A percentile compares a stretch with the other conserved stretches of the same genome.
Conservation (phyloP, 192 early-diverging fungal species). For the Coemansia sp. region DNA sequence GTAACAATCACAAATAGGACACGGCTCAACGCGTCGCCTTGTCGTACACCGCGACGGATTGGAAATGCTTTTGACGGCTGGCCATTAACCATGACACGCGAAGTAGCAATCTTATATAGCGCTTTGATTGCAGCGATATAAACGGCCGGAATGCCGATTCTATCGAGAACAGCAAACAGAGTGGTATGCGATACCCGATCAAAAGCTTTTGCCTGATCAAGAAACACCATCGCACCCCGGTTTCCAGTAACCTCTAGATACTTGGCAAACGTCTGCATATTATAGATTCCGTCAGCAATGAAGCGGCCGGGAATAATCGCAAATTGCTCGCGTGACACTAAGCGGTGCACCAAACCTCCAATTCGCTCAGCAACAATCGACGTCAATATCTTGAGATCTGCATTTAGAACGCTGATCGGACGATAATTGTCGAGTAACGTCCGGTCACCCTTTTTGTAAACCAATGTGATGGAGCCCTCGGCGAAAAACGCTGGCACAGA, state of each 20-base stretch:
- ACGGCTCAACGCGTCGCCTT: conserved; percentile 10
- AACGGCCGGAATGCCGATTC: not conserved
- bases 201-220: conserved; percentile 19
- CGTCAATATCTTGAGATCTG: not conserved
- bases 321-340: conserved; percentile 6
- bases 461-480: conserved; percentile 7
- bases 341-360: not conserved
- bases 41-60: conserved; percentile 1
- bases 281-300: conserved; percentile 17
- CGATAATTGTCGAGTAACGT: not conserved
- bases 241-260: not conserved
- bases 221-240: conserved; percentile 11
- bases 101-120: conserved; percentile 5
- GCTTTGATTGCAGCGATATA: conserved; percentile 7
- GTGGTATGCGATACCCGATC: conserved; percentile 15
- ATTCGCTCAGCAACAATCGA: not conserved
- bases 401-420: not conserved
- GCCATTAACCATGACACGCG: conserved; percentile 9
- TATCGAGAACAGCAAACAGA: conserved; percentile 10
- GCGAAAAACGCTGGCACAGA: conserved; percentile 11
- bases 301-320: conserved; percentile 18
- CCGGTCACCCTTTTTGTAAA: conserved; percentile 11
- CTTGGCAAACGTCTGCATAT: conserved; percentile 6
- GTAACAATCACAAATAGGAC: conserved; percentile 15
- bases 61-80: conserved; percentile 6